Evolutionary conservation across 2,329 filamentous ascomycete genomes (phyloP).

Genomic region (Hypoxylon sp.): DNA sequence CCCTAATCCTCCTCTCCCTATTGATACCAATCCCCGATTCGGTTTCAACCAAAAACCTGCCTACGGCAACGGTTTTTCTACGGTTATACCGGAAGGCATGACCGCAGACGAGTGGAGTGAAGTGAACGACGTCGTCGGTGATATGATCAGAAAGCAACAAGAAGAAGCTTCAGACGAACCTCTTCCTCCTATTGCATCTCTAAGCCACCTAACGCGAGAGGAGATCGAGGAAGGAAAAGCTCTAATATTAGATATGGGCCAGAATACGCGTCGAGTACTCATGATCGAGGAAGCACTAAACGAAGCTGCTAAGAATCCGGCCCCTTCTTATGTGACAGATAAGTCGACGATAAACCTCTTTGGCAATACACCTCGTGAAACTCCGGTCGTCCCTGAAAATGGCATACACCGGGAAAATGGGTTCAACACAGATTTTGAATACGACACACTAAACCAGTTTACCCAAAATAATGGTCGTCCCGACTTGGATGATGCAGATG

Average conservation of each 20-base stretch:
- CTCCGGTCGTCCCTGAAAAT: too few relatives aligned
- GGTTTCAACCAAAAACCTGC: not conserved
- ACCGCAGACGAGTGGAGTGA: constrained; percentile 1
- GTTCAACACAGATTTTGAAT: not conserved
- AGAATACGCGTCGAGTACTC: not conserved
- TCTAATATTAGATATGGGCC: constrained; percentile 26
- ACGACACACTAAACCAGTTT: too few relatives aligned
- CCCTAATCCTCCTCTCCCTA: not conserved
- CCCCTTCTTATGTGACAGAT: not conserved
- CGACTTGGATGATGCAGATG: constrained; percentile 5
- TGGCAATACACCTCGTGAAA: not conserved
- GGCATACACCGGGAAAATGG: not conserved
- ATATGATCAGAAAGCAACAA: constrained; percentile 13
- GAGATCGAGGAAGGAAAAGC: constrained; percentile 21
- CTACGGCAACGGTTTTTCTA: not conserved
- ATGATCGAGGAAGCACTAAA: constrained; percentile 21
- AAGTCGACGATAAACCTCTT: not conserved
- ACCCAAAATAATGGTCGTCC: not conserved
- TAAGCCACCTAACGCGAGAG: constrained; percentile 16
- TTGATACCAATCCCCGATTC: not conserved
- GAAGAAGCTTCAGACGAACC: not conserved
- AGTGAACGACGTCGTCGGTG: constrained; percentile 13
- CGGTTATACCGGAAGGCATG: not conserved
- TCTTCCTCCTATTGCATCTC: not conserved
- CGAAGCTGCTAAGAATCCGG: not conserved